phyloP scores from a whole-genome alignment of 768 basidiomycete genomes.

The Hemileccinum impolitum region DNA sequence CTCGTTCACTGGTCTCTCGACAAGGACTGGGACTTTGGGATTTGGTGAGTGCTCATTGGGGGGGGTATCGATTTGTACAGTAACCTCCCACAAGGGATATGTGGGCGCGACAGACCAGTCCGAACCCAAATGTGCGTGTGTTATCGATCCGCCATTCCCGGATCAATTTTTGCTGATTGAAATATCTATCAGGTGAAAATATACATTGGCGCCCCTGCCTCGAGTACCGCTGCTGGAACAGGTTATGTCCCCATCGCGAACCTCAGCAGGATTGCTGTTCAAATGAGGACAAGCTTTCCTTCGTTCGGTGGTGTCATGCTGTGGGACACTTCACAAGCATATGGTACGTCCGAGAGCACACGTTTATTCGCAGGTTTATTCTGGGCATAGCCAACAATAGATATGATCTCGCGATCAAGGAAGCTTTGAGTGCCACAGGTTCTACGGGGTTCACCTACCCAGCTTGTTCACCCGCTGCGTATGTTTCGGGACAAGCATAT shows the following conservation, averaged over 20 bases:
- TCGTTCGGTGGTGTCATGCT: slow-evolving; percentile 45
- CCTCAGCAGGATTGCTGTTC: slow-evolving; percentile 32
- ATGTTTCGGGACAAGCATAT: slow-evolving; percentile 47
- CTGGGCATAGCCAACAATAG: slow-evolving; percentile 47
- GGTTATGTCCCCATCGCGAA: slow-evolving; percentile 35
- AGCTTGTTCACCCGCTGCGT: slow-evolving; percentile 55
- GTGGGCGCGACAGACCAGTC: slow-evolving; percentile 40
- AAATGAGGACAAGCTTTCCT: slow-evolving; percentile 37
- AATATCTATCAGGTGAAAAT: slow-evolving; percentile 33
- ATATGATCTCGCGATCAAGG: slow-evolving; percentile 60
- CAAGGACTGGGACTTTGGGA: slow-evolving; percentile 47
- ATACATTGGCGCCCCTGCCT: slow-evolving; percentile 42
- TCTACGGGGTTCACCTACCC: slow-evolving; percentile 70
- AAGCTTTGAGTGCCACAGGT: slow-evolving; percentile 54
- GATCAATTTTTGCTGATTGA: slow-evolving; percentile 1
- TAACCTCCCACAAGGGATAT: slow-evolving; percentile 37
- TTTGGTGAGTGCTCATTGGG: slow-evolving; percentile 22
- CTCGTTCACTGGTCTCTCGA: background rate
- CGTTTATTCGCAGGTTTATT: slow-evolving; percentile 3
- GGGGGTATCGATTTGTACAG: background rate
- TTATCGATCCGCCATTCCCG: background rate
- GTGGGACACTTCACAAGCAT: slow-evolving; percentile 45
- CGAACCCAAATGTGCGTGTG: slow-evolving; percentile 37
- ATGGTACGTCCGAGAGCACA: slow-evolving; percentile 13
- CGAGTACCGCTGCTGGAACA: slow-evolving; percentile 39